Conservation (phyloP, 1,284 basidiomycete genomes). For the Exsudoporus floridanus region DNA sequence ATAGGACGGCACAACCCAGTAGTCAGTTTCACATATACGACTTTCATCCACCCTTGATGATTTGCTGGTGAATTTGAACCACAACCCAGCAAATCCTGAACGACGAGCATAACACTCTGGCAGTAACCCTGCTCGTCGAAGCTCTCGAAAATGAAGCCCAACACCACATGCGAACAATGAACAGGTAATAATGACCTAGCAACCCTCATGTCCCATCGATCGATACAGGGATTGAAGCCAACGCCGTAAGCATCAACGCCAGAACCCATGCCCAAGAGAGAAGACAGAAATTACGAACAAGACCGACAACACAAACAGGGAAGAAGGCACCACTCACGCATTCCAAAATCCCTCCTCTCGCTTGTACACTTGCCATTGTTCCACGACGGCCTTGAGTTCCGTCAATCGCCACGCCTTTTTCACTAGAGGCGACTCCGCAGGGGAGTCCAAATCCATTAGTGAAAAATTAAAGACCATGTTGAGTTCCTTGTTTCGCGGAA, state of each 20-base stretch:
- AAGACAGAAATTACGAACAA: background rate
- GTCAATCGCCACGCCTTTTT: constrained; percentile 51
- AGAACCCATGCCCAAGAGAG: background rate
- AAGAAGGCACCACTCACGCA: constrained; percentile 39
- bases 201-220: constrained; percentile 19
- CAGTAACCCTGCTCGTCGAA: constrained; percentile 19
- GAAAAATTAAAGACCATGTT: constrained; percentile 72
- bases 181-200: constrained; percentile 2
- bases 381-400: constrained; percentile 56
- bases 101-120: constrained; percentile 17
- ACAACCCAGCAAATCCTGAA: constrained; percentile 1
- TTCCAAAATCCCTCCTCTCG: constrained; percentile 66
- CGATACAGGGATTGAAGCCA: constrained; percentile 1
- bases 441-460: constrained; percentile 56
- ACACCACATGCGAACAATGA: constrained; percentile 9
- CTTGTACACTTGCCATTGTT: constrained; percentile 60
- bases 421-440: constrained; percentile 41
- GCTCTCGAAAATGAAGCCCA: constrained; percentile 1
- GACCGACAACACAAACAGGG: background rate
- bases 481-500: constrained; percentile 62
- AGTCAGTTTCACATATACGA: constrained; percentile 1
- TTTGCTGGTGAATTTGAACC: constrained; percentile 10
- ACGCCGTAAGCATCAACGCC: background rate
- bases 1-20: constrained; percentile 7
- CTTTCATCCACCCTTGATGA: background rate